Evolutionary conservation across 2,329 filamentous ascomycete genomes (phyloP), one percentile per base, ranked within the genome.

Genomic region (Talaromyces sp.): DNA sequence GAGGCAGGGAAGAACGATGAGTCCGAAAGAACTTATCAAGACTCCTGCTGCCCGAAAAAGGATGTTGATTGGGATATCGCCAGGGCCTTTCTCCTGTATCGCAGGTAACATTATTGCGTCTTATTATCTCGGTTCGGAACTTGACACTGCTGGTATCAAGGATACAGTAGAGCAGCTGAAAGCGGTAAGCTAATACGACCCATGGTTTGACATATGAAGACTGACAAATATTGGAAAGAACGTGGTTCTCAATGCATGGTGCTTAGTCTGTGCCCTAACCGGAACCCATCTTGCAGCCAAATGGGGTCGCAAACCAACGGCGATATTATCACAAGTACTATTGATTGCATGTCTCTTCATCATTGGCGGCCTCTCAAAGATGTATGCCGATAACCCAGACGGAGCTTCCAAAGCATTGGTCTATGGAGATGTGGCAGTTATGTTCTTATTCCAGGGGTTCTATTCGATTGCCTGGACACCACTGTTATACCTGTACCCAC

Each of bases 391-490:
- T 11, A 59, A 64, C n/a, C 61, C 64, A 2, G 56, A 57, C 0
- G 63, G 61, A 15, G 57, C 66, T 5, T 62, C 62, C 8, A 64
- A 55, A 25, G 59, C 63, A 11, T 64, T 69, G 8, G 67, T 76
- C 5, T 79, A 80, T 58, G 77, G 73, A 5, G 73, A 74, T 10
- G 75, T 81, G 0, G 77, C 77, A 0, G 67, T 76, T 11, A 80
- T 82, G 64, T 82, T 82, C 63, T 66, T 82, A 2, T 82, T 81
- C 64, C 77, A 80, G 56, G 79, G 77, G 0, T 77, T 75, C 55
- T 83, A 81, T 63, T 75, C 73, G 0, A 68, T 82, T n/a, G 78
- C 73, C 0, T 80, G 76, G 77, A 81, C 78, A 6, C 79, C 79
- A 2, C 63, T 82, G 25, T 68, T 77, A 0, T 76, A 73, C 53